Evolutionary conservation across 352 stramenopile genomes (phyloP), one percentile per base, ranked within the genome.

Genomic region (Phytophthora syringae): DNA sequence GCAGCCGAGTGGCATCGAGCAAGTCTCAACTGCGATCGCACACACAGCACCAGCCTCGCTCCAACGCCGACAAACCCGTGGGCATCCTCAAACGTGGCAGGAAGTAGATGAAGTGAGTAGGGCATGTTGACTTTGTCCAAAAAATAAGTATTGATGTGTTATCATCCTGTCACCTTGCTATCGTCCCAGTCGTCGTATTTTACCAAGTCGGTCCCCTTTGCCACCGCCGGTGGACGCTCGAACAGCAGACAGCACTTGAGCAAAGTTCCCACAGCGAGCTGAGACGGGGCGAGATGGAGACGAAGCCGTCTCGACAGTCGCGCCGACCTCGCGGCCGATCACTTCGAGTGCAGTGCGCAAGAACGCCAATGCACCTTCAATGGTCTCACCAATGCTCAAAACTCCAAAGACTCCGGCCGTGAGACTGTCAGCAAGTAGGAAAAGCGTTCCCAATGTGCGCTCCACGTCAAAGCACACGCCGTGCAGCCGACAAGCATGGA

Each of bases 391-490:
- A 27, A 89, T 80, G 59, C 84, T 90, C 21, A 93, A 57, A 0
- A 91, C 45, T 12, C 84, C 86, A 10, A 96, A 84, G 24, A 94
- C 82, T 12, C 87, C 85, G 6, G 82, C 85, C 3, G 86, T 90
- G 62, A 96, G 84, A 50, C 85, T 95, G 71, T 96, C 87, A 2
- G 74, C 60, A 7, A 95, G 70, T 43, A 93, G 58, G 52, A 95
- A 95, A 27, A 91, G 70, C 15, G 77, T 80, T 13, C 87, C 87
- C n/a, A 92, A 55, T 21, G 77, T 71, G 4, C 74, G 70, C 57
- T 86, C 70, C 52, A 96, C 69, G 61, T 97, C 91, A 18, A 95
- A 97, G 57, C 84, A 96, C 50, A 97, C 89, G 28, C 91, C 90
- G 21, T 96, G 82, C 49, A 95, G 72, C 1, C 90, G 74, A 57